Conservation (phyloP, 257 asterid species). For the Capsicum baccatum region DNA sequence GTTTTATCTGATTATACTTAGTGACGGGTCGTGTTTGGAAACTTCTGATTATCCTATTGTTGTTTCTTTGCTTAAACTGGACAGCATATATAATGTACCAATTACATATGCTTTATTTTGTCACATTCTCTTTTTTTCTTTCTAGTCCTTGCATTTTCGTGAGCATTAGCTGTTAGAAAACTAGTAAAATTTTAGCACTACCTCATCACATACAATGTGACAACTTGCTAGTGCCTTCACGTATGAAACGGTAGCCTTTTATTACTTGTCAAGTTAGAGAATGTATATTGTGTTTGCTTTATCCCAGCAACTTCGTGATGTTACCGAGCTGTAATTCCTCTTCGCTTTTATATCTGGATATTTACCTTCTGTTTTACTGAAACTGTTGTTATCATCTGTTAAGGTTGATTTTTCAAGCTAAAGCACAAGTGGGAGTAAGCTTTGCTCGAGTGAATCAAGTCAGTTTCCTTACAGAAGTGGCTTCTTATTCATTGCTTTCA, state of each 20-base stretch:
- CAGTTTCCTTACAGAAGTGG: constrained; percentile 1
- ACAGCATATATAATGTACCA: no score
- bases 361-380: not conserved
- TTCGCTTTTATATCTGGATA: not conserved
- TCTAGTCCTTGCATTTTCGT: not conserved
- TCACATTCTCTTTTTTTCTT: not conserved
- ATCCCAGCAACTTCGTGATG: not conserved
- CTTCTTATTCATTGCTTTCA: constrained; percentile 5
- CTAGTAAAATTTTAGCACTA: not conserved
- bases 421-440: constrained; percentile 2
- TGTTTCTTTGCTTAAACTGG: constrained; percentile 1
- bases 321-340: not conserved
- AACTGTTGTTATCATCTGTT: not conserved
- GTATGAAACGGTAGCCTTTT: not conserved
- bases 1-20: not conserved
- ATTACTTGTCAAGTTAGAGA: constrained; percentile 15
- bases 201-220: not conserved
- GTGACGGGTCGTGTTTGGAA: not conserved
- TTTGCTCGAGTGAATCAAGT: constrained; percentile 25
- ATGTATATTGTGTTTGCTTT: not conserved
- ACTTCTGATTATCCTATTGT: not conserved
- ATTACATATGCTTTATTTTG: not conserved
- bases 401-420: constrained; percentile 26
- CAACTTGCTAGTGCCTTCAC: not conserved
- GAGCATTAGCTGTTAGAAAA: not conserved